Percentiles rank a stretch among this genome's conserved stretches.
These are phyloP conservation scores for Rhodotorula toruloides DNA, from an alignment of 768 basidiomycete species.

Conservation along the genomic window DNA sequence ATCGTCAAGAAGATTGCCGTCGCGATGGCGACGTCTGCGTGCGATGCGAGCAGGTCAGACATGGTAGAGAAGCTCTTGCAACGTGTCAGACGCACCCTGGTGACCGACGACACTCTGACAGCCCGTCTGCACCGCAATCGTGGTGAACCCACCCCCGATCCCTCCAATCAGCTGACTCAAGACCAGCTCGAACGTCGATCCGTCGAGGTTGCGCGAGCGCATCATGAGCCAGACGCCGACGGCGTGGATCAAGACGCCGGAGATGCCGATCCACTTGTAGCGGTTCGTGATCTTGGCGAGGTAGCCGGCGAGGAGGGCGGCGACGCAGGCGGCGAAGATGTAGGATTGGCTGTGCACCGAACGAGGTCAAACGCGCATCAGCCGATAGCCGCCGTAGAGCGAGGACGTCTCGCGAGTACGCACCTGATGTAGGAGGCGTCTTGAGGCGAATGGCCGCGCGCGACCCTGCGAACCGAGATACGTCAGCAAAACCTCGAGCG, in stretches of 20 bases:
- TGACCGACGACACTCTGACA: slow-evolving; percentile 40
- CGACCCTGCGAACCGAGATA: slow-evolving; percentile 25
- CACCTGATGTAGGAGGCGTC: slow-evolving; percentile 34
- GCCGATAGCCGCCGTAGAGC: slow-evolving; percentile 16
- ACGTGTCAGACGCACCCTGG: slow-evolving; percentile 14
- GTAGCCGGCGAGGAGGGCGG: slow-evolving; percentile 35
- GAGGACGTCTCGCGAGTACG: slow-evolving; percentile 17
- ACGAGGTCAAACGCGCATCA: neutral
- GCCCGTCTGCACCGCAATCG: slow-evolving; percentile 38
- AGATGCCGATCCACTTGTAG: slow-evolving; percentile 40
- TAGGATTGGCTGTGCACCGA: slow-evolving; percentile 36
- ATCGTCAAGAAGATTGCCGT: slow-evolving; percentile 42
- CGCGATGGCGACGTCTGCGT: slow-evolving; percentile 40
- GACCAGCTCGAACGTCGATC: slow-evolving; percentile 40
- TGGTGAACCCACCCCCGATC: slow-evolving; percentile 39
- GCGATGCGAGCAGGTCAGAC: neutral
- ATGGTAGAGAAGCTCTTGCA: fast-evolving
- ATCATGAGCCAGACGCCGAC: slow-evolving; percentile 43
- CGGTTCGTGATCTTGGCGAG: slow-evolving; percentile 37
- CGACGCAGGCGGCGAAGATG: slow-evolving; percentile 40
- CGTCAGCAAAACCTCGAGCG: neutral
- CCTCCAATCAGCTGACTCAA: slow-evolving; percentile 39
- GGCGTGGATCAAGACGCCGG: slow-evolving; percentile 40
- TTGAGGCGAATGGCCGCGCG: slow-evolving; percentile 31
- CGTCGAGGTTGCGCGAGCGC: slow-evolving; percentile 36